Evolutionary conservation across 2,329 filamentous ascomycete species (phyloP).

Genomic region (Bipolaris sorokiniana): DNA sequence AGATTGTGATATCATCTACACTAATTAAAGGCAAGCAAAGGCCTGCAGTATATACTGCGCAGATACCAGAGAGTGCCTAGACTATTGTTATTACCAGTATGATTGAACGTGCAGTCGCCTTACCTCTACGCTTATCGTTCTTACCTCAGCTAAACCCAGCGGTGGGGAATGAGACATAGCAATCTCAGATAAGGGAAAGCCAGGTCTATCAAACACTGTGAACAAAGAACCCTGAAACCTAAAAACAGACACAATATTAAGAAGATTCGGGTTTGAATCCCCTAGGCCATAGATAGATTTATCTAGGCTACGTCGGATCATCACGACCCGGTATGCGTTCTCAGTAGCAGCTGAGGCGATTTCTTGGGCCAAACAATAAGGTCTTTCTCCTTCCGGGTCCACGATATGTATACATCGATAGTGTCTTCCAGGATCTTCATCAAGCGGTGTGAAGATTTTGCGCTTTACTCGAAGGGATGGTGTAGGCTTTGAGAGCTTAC

Average conservation of each 20-base stretch:
- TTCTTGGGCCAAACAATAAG: conserved; percentile 14
- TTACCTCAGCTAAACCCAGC: conserved; percentile 14
- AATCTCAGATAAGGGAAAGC: conserved; percentile 16
- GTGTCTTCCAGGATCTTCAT: conserved; percentile 7
- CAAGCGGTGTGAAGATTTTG: conserved; percentile 12
- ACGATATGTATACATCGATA: conserved; percentile 19
- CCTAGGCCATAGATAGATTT: conserved; percentile 12
- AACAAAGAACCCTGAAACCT: conserved; percentile 14
- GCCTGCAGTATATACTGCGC: conserved; percentile 8
- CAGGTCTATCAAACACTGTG: conserved; percentile 10
- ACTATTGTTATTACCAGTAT: background rate
- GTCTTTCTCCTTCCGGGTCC: conserved; percentile 14
- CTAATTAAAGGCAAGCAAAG: conserved; percentile 2
- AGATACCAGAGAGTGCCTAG: conserved; percentile 13
- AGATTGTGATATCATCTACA: conserved; percentile 17
- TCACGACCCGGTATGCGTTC: conserved; percentile 11
- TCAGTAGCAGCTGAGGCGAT: background rate
- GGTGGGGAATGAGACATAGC: conserved; percentile 10
- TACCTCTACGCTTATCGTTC: conserved; percentile 20
- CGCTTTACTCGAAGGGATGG: background rate
- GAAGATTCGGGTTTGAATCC: conserved; percentile 14
- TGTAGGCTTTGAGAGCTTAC: conserved; percentile 1
- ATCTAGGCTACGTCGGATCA: conserved; percentile 13
- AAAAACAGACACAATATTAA: conserved; percentile 22
- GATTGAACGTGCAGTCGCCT: background rate